Conservation (phyloP, 31 red algal species). For the Odonthalia washingtoniensis region DNA sequence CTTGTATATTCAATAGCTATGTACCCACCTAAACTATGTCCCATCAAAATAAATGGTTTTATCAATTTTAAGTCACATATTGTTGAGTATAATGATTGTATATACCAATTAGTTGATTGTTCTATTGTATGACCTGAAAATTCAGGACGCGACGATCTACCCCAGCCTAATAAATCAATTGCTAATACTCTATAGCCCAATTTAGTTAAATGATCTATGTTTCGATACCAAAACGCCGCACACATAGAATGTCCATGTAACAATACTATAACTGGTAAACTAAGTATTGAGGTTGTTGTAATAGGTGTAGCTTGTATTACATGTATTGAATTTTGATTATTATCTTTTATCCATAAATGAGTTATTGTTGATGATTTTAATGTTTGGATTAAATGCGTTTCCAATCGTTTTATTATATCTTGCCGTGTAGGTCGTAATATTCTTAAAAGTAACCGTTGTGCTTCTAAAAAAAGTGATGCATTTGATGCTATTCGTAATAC, state of each 20-base stretch:
- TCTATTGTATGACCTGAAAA: conserved; percentile 66
- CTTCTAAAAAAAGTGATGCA: conserved; percentile 76
- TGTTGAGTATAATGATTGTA: conserved; percentile 38
- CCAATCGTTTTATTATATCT: conserved; percentile 43
- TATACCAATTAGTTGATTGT: conserved; percentile 66
- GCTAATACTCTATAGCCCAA: conserved; percentile 71
- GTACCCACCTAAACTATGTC: conserved; percentile 92
- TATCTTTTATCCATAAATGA: conserved; percentile 46
- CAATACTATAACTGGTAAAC: conserved; percentile 60
- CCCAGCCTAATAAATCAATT: conserved; percentile 95
- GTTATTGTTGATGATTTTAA: conserved; percentile 33
- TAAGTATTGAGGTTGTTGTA: neutral
- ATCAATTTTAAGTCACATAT: conserved; percentile 30
- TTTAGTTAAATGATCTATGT: conserved; percentile 82
- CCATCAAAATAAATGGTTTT: conserved; percentile 68
- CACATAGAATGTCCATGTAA: conserved; percentile 98
- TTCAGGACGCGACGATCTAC: conserved; percentile 70
- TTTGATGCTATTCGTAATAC: conserved; percentile 58
- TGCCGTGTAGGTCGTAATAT: conserved; percentile 54
- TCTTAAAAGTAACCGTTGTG: conserved; percentile 65
- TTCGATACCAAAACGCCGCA: conserved; percentile 86
- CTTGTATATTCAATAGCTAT: conserved; percentile 75
- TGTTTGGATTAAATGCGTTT: conserved; percentile 44
- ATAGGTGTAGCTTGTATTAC: conserved; percentile 28
- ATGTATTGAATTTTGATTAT: conserved; percentile 45